phyloP scores from a whole-genome alignment of 179 eudicot genomes.

The Amaranthus tricolor region DNA sequence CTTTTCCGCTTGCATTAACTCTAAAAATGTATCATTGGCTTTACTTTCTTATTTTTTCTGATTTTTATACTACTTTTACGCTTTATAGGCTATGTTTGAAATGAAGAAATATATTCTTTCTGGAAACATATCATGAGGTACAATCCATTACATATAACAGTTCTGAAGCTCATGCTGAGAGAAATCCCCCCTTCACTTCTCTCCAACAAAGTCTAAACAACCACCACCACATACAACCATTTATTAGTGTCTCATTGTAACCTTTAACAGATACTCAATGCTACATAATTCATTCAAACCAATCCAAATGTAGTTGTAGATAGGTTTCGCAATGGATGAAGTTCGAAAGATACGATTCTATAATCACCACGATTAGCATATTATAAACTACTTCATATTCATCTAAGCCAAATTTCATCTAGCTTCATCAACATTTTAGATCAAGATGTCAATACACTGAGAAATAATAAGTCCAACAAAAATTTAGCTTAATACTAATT shows the following conservation, averaged over 20 bases:
- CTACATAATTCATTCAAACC: not conserved
- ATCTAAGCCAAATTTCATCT: not conserved
- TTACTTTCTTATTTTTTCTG: too few species aligned
- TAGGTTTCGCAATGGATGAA: not conserved
- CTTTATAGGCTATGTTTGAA: too few species aligned
- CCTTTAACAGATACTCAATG: not conserved
- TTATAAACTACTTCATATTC: not conserved
- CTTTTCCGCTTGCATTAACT: not conserved
- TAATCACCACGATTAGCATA: not conserved
- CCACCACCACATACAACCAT: not conserved
- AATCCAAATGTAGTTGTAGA: too few species aligned
- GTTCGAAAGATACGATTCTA: too few species aligned
- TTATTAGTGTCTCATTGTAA: not conserved
- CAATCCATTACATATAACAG: too few species aligned
- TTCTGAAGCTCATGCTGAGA: too few species aligned
- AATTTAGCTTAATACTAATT: not conserved
- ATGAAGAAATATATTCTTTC: too few species aligned
- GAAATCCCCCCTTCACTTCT: too few species aligned
- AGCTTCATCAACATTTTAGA: not conserved
- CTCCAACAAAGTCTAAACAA: not conserved
- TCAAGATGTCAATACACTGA: not conserved
- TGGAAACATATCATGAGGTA: too few species aligned
- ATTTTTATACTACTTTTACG: too few species aligned
- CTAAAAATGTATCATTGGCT: too few species aligned
- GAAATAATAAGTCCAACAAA: not conserved